phyloP scores from a whole-genome alignment of 2,329 filamentous ascomycete genomes.

The Colletotrichum endophyticum region DNA sequence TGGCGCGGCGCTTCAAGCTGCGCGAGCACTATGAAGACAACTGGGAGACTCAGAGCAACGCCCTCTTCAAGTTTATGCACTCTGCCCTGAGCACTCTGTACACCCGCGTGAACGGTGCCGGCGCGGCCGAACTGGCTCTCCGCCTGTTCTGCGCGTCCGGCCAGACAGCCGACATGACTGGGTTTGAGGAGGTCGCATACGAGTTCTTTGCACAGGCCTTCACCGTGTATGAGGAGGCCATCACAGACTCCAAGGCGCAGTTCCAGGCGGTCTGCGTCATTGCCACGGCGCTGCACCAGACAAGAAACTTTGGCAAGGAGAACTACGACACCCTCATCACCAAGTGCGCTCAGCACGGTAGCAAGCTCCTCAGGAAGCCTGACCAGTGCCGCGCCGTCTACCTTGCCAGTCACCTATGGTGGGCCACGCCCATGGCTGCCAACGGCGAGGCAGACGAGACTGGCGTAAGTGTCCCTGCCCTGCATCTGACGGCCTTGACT shows the following conservation, averaged over 20 bases:
- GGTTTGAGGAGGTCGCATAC: constrained; percentile 95
- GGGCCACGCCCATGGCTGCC: constrained; percentile 83
- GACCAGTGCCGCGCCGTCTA: constrained; percentile 98
- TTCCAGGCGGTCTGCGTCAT: constrained; percentile 98
- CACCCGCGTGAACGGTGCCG: constrained; percentile 76
- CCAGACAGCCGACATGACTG: constrained; percentile 88
- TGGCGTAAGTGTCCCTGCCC: constrained; percentile 59
- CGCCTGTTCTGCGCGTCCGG: constrained; percentile 91
- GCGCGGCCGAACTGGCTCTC: constrained; percentile 85
- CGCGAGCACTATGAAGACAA: constrained; percentile 82
- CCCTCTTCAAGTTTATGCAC: constrained; percentile 95
- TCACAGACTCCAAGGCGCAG: constrained; percentile 94
- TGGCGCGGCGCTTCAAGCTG: constrained; percentile 86
- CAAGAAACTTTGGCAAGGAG: constrained; percentile 90
- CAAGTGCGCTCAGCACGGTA: constrained; percentile 94
- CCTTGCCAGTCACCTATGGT: constrained; percentile 96
- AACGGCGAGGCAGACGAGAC: constrained; percentile 83
- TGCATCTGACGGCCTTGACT: constrained; percentile 22
- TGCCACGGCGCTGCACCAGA: constrained; percentile 85
- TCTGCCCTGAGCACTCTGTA: constrained; percentile 86
- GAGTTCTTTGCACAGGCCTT: constrained; percentile 99
- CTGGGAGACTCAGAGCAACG: constrained; percentile 69
- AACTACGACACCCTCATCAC: constrained; percentile 99
- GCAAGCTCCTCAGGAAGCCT: constrained; percentile 95
- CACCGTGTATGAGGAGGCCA: constrained; percentile 95